Evolutionary conservation across 192 early-diverging fungal genomes (phyloP).

Genomic region (Polychytrium aggregatum): DNA sequence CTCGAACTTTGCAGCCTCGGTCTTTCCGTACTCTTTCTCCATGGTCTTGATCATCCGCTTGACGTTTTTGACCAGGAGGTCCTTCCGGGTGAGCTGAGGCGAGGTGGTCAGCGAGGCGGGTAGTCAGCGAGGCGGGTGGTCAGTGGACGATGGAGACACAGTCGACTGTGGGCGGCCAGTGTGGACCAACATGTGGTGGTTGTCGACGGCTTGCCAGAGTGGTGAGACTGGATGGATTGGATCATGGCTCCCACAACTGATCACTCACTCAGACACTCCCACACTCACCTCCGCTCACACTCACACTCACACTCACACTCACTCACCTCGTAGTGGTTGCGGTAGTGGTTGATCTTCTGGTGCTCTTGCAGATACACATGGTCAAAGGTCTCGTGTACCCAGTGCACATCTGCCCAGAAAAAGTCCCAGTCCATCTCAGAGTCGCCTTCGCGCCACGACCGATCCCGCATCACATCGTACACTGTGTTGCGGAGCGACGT

Average conservation of each 20-base stretch:
- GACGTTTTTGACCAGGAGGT: conserved; percentile 55
- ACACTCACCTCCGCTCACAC: too few relatives aligned
- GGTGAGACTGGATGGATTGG: too few relatives aligned
- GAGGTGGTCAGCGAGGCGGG: too few relatives aligned
- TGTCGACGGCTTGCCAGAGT: too few relatives aligned
- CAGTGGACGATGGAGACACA: too few relatives aligned
- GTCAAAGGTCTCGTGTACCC: conserved; percentile 56
- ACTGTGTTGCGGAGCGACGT: conserved; percentile 46
- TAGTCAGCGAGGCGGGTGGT: too few relatives aligned
- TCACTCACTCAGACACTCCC: too few relatives aligned
- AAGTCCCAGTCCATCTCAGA: conserved; percentile 54
- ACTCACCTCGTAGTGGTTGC: conserved; percentile 53
- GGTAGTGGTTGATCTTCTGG: conserved; percentile 52
- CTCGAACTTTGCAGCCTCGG: conserved; percentile 44
- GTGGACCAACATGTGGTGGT: too few relatives aligned
- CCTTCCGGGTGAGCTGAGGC: conserved; percentile 47
- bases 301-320: too few relatives aligned
- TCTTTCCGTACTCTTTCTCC: conserved; percentile 44
- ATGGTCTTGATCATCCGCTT: conserved; percentile 56
- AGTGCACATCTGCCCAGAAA: conserved; percentile 55
- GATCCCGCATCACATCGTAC: conserved; percentile 43
- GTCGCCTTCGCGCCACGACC: conserved; percentile 48
- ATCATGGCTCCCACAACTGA: too few relatives aligned
- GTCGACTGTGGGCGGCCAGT: too few relatives aligned
- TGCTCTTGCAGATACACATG: conserved; percentile 48